These are phyloP conservation scores for Sporothrix dimorphospora DNA, from an alignment of 2,329 filamentous ascomycete species.

Conservation along the genomic window DNA sequence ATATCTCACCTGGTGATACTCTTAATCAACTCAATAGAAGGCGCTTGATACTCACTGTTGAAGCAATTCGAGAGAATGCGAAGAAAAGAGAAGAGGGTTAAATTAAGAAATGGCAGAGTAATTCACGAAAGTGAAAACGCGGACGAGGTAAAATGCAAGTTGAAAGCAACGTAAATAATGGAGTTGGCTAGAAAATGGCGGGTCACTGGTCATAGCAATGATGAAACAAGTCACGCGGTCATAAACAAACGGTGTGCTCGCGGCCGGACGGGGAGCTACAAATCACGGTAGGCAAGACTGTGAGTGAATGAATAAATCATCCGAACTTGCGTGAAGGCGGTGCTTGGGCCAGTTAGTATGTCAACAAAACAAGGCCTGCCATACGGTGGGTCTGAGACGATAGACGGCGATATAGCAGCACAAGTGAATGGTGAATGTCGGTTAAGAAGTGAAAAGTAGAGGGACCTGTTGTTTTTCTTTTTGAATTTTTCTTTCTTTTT, in stretches of 20 bases:
- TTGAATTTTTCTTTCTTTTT: slow-evolving; percentile 23
- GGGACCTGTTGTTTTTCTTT: slow-evolving; percentile 19
- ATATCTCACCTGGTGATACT: no score
- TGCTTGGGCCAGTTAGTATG: not conserved
- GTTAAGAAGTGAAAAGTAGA: not conserved
- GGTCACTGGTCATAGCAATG: not conserved
- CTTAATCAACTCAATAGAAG: no score
- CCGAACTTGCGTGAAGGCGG: not conserved
- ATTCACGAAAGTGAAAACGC: no score
- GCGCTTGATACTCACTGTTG: no score
- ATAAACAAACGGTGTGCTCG: not conserved
- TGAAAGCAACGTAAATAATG: no score
- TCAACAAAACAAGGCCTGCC: not conserved
- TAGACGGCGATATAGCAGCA: not conserved
- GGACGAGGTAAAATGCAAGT: no score
- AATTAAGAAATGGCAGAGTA: no score
- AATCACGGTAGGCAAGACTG: not conserved
- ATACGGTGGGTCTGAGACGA: no score
- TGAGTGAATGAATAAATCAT: not conserved
- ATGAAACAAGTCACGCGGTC: not conserved
- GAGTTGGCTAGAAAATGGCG: not conserved
- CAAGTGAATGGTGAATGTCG: not conserved
- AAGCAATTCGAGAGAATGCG: no score
- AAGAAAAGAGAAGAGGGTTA: no score
- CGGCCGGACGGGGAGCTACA: not conserved